Conservation (phyloP, 1,284 basidiomycete species). For the Ganoderma resinaceum region DNA sequence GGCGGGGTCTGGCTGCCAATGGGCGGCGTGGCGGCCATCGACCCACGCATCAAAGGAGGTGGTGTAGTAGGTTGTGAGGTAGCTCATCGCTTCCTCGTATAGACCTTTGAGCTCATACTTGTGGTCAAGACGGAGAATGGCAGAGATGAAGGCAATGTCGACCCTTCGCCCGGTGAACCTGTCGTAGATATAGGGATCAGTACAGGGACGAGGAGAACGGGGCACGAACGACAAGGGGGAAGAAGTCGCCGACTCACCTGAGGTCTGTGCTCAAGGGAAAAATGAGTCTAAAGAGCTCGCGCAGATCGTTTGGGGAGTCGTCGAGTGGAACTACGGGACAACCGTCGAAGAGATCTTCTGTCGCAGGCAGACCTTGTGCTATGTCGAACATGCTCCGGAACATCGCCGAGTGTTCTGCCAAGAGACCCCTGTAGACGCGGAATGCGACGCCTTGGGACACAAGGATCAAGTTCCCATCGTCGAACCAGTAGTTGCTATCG, state of each 20-base stretch:
- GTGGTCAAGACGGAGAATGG: conserved; percentile 21
- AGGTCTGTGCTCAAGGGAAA: conserved; percentile 8
- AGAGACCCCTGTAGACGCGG: conserved; percentile 27
- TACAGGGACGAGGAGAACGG: not conserved
- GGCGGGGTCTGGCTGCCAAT: conserved; percentile 13
- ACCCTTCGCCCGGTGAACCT: conserved; percentile 3
- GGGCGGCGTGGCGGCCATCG: conserved; percentile 3
- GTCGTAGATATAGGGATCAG: not conserved
- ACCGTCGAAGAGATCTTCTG: conserved; percentile 23
- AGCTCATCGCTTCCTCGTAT: conserved; percentile 7
- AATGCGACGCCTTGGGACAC: conserved; percentile 24
- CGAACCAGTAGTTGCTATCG: conserved; percentile 24
- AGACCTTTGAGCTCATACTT: conserved; percentile 23
- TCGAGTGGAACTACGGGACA: conserved; percentile 26
- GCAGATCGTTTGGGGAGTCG: conserved; percentile 26
- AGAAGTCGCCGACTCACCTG: not conserved
- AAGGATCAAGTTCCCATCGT: conserved; percentile 35
- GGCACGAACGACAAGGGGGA: not conserved
- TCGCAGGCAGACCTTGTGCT: conserved; percentile 14
- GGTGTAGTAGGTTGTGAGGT: conserved; percentile 18
- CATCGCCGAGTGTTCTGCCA: conserved; percentile 30
- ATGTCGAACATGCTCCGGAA: conserved; percentile 32
- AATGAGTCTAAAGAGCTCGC: conserved; percentile 15
- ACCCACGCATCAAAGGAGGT: conserved; percentile 15
- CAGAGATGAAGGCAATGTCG: conserved; percentile 18